Conservation (phyloP, 257 asterid species). For the Solanum chilense region DNA sequence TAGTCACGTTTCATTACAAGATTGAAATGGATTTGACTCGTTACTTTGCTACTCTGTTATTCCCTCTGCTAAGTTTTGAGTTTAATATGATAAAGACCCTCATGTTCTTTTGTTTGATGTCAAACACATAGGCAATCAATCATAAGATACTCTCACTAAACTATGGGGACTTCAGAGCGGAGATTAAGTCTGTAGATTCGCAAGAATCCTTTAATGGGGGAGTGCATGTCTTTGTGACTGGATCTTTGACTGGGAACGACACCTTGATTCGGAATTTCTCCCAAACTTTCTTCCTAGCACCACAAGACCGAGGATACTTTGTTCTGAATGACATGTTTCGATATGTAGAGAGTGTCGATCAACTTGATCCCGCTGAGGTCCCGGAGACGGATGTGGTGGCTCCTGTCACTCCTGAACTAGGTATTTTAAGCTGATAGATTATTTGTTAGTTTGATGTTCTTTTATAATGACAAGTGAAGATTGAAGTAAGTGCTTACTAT, state of each 20-base stretch:
- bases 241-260: conserved; percentile 50
- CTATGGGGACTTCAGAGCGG: conserved; percentile 51
- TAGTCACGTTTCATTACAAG: not conserved
- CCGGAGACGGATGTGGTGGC: conserved; percentile 27
- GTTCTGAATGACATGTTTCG: conserved; percentile 87
- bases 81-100: not conserved
- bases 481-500: not conserved
- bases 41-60: not conserved
- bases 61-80: not conserved
- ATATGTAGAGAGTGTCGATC: conserved; percentile 30
- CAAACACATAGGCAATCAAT: conserved; percentile 57
- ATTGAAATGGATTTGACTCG: not conserved
- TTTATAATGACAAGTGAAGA: not conserved
- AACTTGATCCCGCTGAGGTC: conserved; percentile 9
- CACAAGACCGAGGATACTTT: conserved; percentile 86
- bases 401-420: conserved; percentile 43
- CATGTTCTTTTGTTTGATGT: not conserved
- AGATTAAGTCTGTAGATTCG: conserved; percentile 71
- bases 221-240: conserved; percentile 90
- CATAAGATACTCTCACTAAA: conserved; percentile 69
- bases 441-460: not conserved
- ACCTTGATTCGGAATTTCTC: conserved; percentile 44
- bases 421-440: conserved; percentile 17
- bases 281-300: conserved; percentile 89
- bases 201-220: conserved; percentile 79